Base-by-base conservation (phyloP, 106 monocot species). In the Dioscorea dumetorum region DNA sequence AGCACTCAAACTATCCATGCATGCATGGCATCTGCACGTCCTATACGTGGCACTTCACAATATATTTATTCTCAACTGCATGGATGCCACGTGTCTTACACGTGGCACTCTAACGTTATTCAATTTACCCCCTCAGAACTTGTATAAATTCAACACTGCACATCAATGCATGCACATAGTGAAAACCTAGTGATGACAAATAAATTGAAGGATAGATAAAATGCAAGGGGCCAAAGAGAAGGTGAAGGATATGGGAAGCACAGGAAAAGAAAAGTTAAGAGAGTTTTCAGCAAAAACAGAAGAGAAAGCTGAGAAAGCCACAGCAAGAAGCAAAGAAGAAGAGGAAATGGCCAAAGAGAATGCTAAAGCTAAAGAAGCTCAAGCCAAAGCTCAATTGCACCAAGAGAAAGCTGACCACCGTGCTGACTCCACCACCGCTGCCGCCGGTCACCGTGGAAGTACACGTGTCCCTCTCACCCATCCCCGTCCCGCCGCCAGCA, bases 201-300 rank as follows among this genome's bases (percentile, higher is more conserved):
- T n/a, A 65, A 48, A 19, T 6, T 18, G 65, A 21, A 8, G 33
- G 4, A 18, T 10, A 20, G 24, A 5, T 0, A 74, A 49, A 8
- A 87, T 83, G 83, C 72, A 83, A 1, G n/a, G 67, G 8, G 82
- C 72, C 61, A 86, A 69, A 54, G 82, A 76, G 71, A 85, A 75
- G 77, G 54, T 61, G 58, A 76, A 80, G 77, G 87, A 87, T 69
- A 72, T 77, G 77, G 64, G 14, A 28, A 87, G 87, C 68, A 15
- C 64, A 5, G 74, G 64, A 22, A 83, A 83, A 62, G 87, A 80
- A 74, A 80, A 80, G 80, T 24, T 74, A 41, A 70, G 62, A 63
- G 61, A 74, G 60, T 51, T 63, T 66, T 50, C 76, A 2, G 81
- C 76, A 21, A 83, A 77, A 66, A 48, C 71, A 4, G 61, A 74